Conservation (phyloP, 2,329 filamentous ascomycete species). For the Penicillium sp. region DNA sequence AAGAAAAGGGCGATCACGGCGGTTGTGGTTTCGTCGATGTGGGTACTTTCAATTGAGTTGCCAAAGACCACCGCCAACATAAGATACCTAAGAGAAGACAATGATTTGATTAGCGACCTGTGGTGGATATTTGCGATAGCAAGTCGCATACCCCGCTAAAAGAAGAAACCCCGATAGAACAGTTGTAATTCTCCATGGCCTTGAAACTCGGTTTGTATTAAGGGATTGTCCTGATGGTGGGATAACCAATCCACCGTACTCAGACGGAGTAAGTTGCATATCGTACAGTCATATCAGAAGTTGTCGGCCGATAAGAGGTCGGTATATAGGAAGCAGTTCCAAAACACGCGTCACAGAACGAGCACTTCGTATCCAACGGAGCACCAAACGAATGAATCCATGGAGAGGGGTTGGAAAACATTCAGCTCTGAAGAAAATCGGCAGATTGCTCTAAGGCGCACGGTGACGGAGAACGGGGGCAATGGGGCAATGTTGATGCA, state of each 20-base stretch:
- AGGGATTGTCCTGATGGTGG: background rate
- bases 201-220: background rate
- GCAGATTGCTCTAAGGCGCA: background rate
- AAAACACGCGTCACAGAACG: background rate
- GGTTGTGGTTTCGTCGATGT: slow-evolving; percentile 23
- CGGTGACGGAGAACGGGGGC: background rate
- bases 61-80: slow-evolving; percentile 3
- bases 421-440: background rate
- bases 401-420: background rate
- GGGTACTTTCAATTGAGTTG: background rate
- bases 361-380: no score
- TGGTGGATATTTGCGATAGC: background rate
- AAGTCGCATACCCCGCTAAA: background rate
- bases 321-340: background rate
- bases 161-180: background rate
- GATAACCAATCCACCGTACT: background rate
- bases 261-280: slow-evolving; percentile 1
- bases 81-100: slow-evolving; percentile 1
- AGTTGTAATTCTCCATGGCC: background rate
- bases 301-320: background rate
- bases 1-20: slow-evolving; percentile 28
- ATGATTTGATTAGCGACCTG: background rate
- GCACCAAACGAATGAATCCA: background rate
- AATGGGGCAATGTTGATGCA: background rate
- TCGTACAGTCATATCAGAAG: background rate